Conservation (phyloP, 2,329 filamentous ascomycete species). For the Diaporthe ilicicola region DNA sequence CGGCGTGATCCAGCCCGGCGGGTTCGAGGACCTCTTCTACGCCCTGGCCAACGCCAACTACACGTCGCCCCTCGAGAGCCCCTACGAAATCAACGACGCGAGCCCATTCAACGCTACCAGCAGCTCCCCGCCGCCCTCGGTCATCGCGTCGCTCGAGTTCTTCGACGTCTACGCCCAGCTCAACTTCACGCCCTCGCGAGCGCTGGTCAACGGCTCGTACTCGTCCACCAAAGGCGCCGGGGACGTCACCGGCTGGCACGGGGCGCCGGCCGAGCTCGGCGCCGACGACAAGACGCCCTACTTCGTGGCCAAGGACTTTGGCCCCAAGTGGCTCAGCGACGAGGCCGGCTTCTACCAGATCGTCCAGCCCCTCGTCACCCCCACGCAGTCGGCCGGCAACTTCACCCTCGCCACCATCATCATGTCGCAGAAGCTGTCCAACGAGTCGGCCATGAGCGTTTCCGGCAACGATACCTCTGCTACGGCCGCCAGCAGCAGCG, state of each 20-base stretch:
- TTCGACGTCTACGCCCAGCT: conserved; percentile 55
- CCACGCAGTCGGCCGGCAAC: conserved; percentile 47
- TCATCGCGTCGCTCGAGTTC: conserved; percentile 46
- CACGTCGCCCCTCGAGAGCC: conserved; percentile 15
- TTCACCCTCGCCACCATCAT: conserved; percentile 55
- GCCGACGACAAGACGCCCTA: conserved; percentile 46
- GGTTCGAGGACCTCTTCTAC: conserved; percentile 57
- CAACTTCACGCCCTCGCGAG: conserved; percentile 48
- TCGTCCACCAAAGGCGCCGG: conserved; percentile 37
- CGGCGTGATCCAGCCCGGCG: conserved; percentile 54
- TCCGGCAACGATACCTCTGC: background rate
- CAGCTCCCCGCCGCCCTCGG: conserved; percentile 37
- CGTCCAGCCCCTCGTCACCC: conserved; percentile 52
- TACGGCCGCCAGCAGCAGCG: background rate
- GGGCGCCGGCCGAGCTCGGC: conserved; percentile 44
- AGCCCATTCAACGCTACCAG: conserved; percentile 38
- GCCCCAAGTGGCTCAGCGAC: conserved; percentile 53
- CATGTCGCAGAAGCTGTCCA: conserved; percentile 36
- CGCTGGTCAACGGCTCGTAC: conserved; percentile 48
- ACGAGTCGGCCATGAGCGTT: conserved; percentile 15
- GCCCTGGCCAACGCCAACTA: conserved; percentile 40
- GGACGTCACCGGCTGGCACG: conserved; percentile 48
- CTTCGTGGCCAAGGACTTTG: conserved; percentile 55
- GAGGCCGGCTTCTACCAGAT: conserved; percentile 49
- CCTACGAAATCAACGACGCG: conserved; percentile 22